phyloP scores from a whole-genome alignment of 441 rosid genomes.

The Corymbia citriodora region DNA sequence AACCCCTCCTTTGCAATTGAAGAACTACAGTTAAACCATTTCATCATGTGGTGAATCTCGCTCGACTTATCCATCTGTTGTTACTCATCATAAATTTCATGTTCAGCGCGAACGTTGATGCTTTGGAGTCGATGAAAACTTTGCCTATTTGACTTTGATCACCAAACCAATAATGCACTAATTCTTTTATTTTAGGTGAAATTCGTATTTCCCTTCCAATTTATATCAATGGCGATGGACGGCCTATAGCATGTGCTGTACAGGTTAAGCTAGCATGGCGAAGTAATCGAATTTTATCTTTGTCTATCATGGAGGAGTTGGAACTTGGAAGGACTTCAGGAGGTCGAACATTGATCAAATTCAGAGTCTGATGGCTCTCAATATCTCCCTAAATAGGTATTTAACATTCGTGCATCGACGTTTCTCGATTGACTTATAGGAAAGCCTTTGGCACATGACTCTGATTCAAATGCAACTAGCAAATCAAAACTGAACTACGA shows the following conservation, averaged over 20 bases:
- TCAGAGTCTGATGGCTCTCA: neutral
- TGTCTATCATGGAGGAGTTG: neutral
- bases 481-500: neutral
- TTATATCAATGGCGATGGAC: neutral
- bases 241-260: neutral
- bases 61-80: neutral
- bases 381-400: neutral
- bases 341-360: neutral
- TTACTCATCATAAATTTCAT: neutral
- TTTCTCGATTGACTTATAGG: neutral
- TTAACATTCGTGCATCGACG: neutral
- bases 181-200: neutral
- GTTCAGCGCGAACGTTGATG: neutral
- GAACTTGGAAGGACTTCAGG: neutral
- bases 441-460: neutral
- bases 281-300: neutral
- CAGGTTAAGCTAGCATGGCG: neutral
- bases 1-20: neutral
- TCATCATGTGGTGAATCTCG: neutral
- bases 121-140: neutral
- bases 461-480: neutral
- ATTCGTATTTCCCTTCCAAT: neutral
- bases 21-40: neutral
- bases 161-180: neutral
- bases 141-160: neutral